phyloP scores from a whole-genome alignment of 441 rosid genomes.

The Adansonia gregorii region DNA sequence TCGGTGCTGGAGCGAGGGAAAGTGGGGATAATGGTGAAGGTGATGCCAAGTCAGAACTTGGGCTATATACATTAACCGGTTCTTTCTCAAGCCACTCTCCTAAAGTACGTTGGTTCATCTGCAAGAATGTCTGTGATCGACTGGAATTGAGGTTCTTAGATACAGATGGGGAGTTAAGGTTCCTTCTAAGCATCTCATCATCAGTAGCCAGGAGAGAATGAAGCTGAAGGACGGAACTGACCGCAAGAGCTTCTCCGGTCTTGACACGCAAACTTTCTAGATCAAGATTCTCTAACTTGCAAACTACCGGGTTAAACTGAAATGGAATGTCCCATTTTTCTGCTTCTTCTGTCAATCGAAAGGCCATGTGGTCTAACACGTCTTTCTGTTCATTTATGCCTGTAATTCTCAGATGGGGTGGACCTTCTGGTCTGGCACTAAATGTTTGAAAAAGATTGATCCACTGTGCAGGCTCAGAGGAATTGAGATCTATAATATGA shows the following conservation, averaged over 20 bases:
- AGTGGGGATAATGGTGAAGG: conserved; percentile 38
- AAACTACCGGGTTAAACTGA: conserved; percentile 61
- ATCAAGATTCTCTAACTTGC: conserved; percentile 64
- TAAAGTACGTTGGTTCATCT: conserved; percentile 49
- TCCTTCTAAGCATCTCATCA: conserved; percentile 43
- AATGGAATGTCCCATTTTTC: conserved; percentile 70
- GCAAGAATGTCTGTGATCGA: conserved; percentile 40
- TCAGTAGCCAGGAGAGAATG: conserved; percentile 62
- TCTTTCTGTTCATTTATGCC: conserved; percentile 68
- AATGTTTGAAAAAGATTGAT: conserved; percentile 64
- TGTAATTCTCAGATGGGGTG: conserved; percentile 74
- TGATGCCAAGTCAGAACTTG: conserved; percentile 58
- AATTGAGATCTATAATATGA: conserved; percentile 65
- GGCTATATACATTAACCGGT: conserved; percentile 32
- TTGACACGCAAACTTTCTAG: conserved; percentile 58
- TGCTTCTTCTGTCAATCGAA: conserved; percentile 60
- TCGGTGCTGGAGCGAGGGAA: conserved; percentile 50
- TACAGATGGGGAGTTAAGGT: conserved; percentile 41
- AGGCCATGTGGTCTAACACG: conserved; percentile 68
- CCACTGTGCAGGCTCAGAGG: conserved; percentile 78
- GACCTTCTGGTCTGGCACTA: conserved; percentile 66
- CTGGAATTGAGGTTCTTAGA: conserved; percentile 38
- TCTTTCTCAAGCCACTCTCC: conserved; percentile 78
- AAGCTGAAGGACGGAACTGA: conserved; percentile 68
- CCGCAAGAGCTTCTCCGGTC: conserved; percentile 77